phyloP scores from a whole-genome alignment of 176 grass and related monocot species.

The Eleusine indica region DNA sequence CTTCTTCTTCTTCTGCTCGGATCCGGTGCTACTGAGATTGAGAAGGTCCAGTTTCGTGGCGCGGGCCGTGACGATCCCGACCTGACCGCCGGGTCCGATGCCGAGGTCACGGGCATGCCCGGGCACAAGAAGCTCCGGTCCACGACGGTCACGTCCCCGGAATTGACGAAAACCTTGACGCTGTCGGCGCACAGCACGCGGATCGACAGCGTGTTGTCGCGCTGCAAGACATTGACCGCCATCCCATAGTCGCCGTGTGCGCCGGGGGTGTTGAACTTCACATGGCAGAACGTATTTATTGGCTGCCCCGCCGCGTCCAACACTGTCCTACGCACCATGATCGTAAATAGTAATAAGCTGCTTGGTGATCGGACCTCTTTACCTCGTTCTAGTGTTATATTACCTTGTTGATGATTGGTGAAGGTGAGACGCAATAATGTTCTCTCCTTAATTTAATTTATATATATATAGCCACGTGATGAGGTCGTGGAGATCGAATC shows the following conservation, averaged over 20 bases:
- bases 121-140: not conserved
- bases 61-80: not conserved
- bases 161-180: not conserved
- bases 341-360: too few species aligned
- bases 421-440: too few species aligned
- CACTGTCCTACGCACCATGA: not conserved
- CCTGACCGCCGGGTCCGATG: slow-evolving; percentile 1
- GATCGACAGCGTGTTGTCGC: not conserved
- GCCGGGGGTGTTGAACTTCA: not conserved
- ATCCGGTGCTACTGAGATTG: too few species aligned
- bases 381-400: too few species aligned
- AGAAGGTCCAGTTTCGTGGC: not conserved
- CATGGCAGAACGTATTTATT: not conserved
- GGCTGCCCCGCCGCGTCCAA: not conserved
- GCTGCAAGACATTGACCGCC: not conserved
- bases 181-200: not conserved
- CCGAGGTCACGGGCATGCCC: not conserved
- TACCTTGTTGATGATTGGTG: too few species aligned
- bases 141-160: not conserved
- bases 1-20: too few species aligned
- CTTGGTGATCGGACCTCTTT: too few species aligned
- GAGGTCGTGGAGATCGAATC: too few species aligned
- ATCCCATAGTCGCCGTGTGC: not conserved
- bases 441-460: too few species aligned
- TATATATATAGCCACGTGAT: too few species aligned